Evolutionary conservation across 805 yeast genomes (phyloP).

Genomic region (Babjeviella inositovora): DNA sequence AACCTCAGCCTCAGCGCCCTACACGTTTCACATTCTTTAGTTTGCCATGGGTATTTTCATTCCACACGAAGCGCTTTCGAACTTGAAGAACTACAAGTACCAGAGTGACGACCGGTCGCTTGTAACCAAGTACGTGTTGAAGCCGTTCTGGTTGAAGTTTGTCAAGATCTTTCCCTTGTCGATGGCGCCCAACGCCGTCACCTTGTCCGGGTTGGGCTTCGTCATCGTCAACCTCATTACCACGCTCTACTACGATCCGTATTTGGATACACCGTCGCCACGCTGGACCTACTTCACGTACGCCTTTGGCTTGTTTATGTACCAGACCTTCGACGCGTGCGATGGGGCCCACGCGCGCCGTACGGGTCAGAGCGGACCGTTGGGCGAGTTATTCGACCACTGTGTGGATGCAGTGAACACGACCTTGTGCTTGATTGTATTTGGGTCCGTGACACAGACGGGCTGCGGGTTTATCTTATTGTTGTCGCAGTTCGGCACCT

Average conservation of each 20-base stretch:
- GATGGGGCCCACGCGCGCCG: constrained; percentile 93
- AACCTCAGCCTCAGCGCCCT: too few species aligned
- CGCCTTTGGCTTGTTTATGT: constrained; percentile 73
- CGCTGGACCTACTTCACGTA: constrained; percentile 63
- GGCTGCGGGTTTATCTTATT: constrained; percentile 53
- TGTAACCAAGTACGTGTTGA: constrained; percentile 56
- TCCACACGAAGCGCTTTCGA: constrained; percentile 31
- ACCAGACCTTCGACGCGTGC: constrained; percentile 92
- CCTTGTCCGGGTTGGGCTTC: constrained; percentile 65
- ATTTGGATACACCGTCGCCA: constrained; percentile 42
- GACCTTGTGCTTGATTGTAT: constrained; percentile 59
- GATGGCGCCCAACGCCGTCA: constrained; percentile 90
- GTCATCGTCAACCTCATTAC: constrained; percentile 45
- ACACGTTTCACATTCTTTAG: too few species aligned
- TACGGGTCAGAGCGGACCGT: constrained; percentile 88
- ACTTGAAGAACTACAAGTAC: constrained; percentile 40
- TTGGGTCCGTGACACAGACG: constrained; percentile 60
- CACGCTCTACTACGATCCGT: constrained; percentile 63
- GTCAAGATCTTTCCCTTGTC: constrained; percentile 63
- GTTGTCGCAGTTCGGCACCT: constrained; percentile 54
- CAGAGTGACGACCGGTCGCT: constrained; percentile 72
- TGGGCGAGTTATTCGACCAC: constrained; percentile 91
- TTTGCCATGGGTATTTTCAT: constrained; percentile 58
- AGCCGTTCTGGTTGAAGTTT: constrained; percentile 69
- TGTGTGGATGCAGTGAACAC: constrained; percentile 66